Conservation (phyloP, 257 asterid species). For the Haberlea rhodopensis region DNA sequence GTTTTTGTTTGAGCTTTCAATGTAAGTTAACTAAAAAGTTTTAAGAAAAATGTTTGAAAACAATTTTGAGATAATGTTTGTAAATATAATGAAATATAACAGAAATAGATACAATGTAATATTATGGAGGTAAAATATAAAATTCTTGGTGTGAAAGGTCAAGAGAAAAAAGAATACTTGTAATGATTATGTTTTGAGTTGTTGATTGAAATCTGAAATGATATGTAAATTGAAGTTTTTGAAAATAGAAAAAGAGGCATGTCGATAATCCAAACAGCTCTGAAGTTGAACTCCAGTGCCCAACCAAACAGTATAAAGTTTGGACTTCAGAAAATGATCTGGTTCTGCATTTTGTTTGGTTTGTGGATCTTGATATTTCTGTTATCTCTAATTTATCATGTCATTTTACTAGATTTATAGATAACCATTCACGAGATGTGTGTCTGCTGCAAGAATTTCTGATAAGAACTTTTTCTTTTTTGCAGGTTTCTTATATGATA, state of each 20-base stretch:
- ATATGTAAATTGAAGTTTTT: neutral
- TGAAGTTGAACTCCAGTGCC: too few species aligned
- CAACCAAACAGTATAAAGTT: neutral
- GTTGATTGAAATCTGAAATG: neutral
- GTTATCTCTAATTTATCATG: neutral
- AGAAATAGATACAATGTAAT: neutral
- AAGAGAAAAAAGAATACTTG: too few species aligned
- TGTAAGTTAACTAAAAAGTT: neutral
- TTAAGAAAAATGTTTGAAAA: neutral
- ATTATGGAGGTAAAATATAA: neutral
- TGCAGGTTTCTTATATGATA: slow-evolving; percentile 91
- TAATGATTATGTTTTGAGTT: neutral
- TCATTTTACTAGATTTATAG: too few species aligned
- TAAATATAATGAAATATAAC: too few species aligned
- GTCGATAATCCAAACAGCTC: neutral
- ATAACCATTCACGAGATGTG: neutral
- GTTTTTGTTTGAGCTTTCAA: neutral
- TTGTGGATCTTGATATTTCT: neutral
- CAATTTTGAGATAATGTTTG: neutral
- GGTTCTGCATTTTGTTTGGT: neutral
- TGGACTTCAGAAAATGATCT: neutral
- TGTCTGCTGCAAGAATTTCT: slow-evolving; percentile 15
- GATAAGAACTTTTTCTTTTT: slow-evolving; percentile 23
- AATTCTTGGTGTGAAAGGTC: neutral
- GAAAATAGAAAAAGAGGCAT: neutral